phyloP scores from a whole-genome alignment of 139 green algal species.

The Chlorella vulgaris region DNA sequence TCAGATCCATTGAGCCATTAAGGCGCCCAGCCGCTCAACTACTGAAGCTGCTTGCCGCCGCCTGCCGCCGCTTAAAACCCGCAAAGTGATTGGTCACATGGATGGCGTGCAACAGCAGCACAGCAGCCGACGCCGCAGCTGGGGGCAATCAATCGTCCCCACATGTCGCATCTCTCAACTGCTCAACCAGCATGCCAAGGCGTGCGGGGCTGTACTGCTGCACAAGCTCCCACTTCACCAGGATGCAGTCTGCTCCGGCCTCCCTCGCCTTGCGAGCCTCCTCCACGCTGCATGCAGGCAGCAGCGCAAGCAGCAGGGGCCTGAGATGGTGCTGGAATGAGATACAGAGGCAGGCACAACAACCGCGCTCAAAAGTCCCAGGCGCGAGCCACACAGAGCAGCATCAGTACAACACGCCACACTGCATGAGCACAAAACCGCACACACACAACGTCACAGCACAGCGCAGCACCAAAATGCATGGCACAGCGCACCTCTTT shows the following conservation, averaged over 20 bases:
- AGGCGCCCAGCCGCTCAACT: too few relatives aligned
- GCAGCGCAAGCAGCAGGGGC: too few relatives aligned
- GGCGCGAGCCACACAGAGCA: too few relatives aligned
- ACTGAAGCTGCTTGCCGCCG: too few relatives aligned
- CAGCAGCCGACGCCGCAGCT: background rate
- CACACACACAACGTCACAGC: background rate
- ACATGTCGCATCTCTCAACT: constrained; percentile 46
- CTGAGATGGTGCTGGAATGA: too few relatives aligned
- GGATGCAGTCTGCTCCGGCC: constrained; percentile 70
- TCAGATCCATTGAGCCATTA: too few relatives aligned
- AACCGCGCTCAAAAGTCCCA: too few relatives aligned
- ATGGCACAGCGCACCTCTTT: background rate
- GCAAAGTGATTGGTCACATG: too few relatives aligned
- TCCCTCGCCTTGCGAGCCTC: constrained; percentile 62
- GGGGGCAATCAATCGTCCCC: constrained; percentile 50
- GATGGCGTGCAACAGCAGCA: too few relatives aligned
- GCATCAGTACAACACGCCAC: too few relatives aligned
- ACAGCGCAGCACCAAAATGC: background rate
- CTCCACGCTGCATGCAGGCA: constrained; percentile 49
- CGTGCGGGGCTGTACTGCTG: constrained; percentile 2
- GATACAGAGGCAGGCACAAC: too few relatives aligned
- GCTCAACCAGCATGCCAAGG: constrained; percentile 44
- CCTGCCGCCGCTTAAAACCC: too few relatives aligned
- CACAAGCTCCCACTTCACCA: constrained; percentile 77
- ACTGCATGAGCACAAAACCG: background rate